A percentile compares a stretch with the other conserved stretches of the same genome.
Conservation (phyloP, 2,329 filamentous ascomycete genomes). For the Curvularia hawaiiensis region DNA sequence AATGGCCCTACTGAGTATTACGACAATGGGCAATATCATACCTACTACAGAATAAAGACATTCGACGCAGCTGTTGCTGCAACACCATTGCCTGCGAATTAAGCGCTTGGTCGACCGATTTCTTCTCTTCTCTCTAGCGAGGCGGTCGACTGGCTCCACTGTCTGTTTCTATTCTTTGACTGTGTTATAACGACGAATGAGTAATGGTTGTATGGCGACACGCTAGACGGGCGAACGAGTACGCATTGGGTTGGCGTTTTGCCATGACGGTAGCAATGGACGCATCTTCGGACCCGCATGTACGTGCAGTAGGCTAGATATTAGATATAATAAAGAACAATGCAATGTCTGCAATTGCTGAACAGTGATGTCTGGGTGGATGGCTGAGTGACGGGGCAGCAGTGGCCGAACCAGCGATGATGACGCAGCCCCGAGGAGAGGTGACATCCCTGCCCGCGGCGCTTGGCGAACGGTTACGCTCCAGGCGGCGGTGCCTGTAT, state of each 20-base stretch:
- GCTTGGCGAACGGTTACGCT: constrained; percentile 33
- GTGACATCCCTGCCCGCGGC: constrained; percentile 29
- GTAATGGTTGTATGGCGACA: constrained; percentile 12
- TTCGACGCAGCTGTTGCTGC: constrained; percentile 24
- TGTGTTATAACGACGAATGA: constrained; percentile 11
- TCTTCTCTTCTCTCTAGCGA: not conserved
- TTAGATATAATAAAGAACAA: not conserved
- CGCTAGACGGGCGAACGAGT: constrained; percentile 4
- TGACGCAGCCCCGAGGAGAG: constrained; percentile 36
- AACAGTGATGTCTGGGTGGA: not conserved
- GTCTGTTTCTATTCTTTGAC: constrained; percentile 10
- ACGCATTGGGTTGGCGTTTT: constrained; percentile 26
- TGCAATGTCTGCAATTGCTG: not conserved
- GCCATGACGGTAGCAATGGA: constrained; percentile 5
- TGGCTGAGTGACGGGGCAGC: not conserved
- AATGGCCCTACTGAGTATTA: constrained; percentile 47
- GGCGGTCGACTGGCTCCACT: constrained; percentile 11
- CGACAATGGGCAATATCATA: constrained; percentile 54
- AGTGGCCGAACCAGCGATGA: constrained; percentile 10
- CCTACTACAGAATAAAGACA: constrained; percentile 47
- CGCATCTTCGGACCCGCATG: constrained; percentile 1
- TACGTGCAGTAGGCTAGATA: constrained; percentile 3
- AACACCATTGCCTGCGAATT: constrained; percentile 1
- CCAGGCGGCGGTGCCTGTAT: constrained; percentile 26
- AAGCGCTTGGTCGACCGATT: not conserved